Percentiles rank a stretch among this genome's conserved stretches.
Evolutionary conservation across 2,329 filamentous ascomycete genomes (phyloP).

Genomic region (Talaromyces sp.): DNA sequence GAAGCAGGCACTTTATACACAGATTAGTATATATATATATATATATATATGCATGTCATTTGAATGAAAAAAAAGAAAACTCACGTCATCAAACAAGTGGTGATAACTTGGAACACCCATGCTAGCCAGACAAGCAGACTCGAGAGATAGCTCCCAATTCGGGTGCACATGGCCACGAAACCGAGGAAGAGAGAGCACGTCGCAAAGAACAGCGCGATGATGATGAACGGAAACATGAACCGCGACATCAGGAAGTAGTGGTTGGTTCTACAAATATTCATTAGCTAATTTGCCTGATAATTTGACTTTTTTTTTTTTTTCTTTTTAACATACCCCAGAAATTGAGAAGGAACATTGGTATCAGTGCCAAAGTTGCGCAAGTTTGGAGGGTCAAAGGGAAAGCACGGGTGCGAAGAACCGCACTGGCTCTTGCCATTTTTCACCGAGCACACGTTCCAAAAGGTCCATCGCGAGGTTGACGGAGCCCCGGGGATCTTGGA

Average conservation of each 20-base stretch:
- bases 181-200: constrained; percentile 42
- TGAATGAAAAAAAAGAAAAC: constrained; percentile 17
- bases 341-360: constrained; percentile 47
- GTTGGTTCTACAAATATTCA: constrained; percentile 39
- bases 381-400: constrained; percentile 58
- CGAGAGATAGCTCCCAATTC: constrained; percentile 47
- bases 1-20: constrained; percentile 48
- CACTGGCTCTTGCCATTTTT: constrained; percentile 57
- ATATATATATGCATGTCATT: background rate
- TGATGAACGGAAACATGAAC: constrained; percentile 87
- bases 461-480: constrained; percentile 75
- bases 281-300: too few species aligned
- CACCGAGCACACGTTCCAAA: constrained; percentile 73
- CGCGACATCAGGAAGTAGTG: constrained; percentile 80
- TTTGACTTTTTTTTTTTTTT: too few species aligned
- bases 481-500: constrained; percentile 64
- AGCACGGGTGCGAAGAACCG: constrained; percentile 56
- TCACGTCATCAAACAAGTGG: constrained; percentile 59
- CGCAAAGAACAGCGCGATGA: constrained; percentile 76
- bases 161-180: constrained; percentile 46
- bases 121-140: constrained; percentile 49
- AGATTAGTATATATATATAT: background rate
- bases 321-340: constrained; percentile 52
- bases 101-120: constrained; percentile 54
- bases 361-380: constrained; percentile 55